Percentiles rank a stretch among this genome's conserved stretches.
phyloP scores from a whole-genome alignment of 768 basidiomycete genomes.

The Guyanaporus albipodus region DNA sequence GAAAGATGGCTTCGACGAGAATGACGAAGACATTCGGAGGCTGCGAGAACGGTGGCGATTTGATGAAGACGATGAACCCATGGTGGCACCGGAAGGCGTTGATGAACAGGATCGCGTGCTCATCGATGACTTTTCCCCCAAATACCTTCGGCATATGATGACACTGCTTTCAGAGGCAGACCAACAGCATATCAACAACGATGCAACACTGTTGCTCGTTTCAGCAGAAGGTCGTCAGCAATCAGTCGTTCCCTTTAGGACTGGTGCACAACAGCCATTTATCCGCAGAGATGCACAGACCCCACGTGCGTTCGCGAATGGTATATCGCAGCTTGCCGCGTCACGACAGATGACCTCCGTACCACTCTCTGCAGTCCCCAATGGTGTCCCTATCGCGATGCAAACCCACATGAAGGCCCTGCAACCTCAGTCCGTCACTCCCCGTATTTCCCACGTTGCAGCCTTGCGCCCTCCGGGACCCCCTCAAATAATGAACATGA shows the following conservation, averaged over 20 bases:
- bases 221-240: slow-evolving; percentile 49
- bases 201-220: slow-evolving; percentile 44
- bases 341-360: slow-evolving; percentile 21
- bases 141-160: slow-evolving; percentile 56
- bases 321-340: slow-evolving; percentile 23
- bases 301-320: slow-evolving; percentile 21
- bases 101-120: slow-evolving; percentile 68
- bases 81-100: slow-evolving; percentile 50
- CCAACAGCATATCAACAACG: slow-evolving; percentile 45
- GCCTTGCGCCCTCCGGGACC: slow-evolving; percentile 31
- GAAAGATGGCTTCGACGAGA: slow-evolving; percentile 23
- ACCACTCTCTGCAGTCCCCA: slow-evolving; percentile 29
- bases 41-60: slow-evolving; percentile 64
- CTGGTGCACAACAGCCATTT: slow-evolving; percentile 29
- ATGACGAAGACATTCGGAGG: slow-evolving; percentile 39
- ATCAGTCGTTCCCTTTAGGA: slow-evolving; percentile 45
- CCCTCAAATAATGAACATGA: slow-evolving; percentile 35
- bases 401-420: slow-evolving; percentile 60
- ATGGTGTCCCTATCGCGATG: slow-evolving; percentile 55
- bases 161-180: slow-evolving; percentile 55
- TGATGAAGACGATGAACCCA: slow-evolving; percentile 60
- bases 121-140: slow-evolving; percentile 66
- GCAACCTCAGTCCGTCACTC: slow-evolving; percentile 45
- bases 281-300: slow-evolving; percentile 26
- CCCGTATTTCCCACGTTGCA: slow-evolving; percentile 53